Percentiles rank a stretch among this genome's conserved stretches.
These are phyloP conservation scores for Penicillium desertorum DNA, from an alignment of 495 filamentous ascomycete genomes.

Conservation along the genomic window DNA sequence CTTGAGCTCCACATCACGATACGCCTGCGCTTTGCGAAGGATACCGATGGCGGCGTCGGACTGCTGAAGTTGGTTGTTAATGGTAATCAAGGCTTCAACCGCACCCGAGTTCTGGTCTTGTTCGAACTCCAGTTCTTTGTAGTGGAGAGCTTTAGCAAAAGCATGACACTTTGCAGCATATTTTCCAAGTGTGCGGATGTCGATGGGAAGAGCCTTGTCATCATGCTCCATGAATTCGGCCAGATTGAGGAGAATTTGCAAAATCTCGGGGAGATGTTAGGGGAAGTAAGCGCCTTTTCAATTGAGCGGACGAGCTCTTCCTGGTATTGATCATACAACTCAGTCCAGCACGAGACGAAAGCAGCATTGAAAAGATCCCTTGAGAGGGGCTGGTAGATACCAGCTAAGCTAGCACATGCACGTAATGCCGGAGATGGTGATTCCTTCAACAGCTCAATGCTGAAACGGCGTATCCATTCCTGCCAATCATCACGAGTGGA, in stretches of 20 bases:
- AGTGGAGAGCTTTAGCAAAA: conserved; percentile 96
- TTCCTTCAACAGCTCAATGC: conserved; percentile 91
- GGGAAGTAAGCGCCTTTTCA: conserved; percentile 88
- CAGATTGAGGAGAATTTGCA: conserved; percentile 91
- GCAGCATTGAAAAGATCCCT: conserved; percentile 95
- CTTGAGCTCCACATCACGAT: conserved; percentile 89
- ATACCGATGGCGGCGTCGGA: conserved; percentile 98
- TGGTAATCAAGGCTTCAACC: conserved; percentile 94
- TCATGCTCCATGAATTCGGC: conserved; percentile 99
- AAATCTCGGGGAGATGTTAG: conserved; percentile 93
- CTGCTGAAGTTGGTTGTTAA: conserved; percentile 98
- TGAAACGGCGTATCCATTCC: conserved; percentile 97
- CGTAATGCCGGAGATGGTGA: conserved; percentile 92
- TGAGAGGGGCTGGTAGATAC: conserved; percentile 87
- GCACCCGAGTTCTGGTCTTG: conserved; percentile 95
- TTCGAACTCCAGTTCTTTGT: conserved; percentile 97
- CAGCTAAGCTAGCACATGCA: conserved; percentile 87
- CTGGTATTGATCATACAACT: conserved; percentile 91
- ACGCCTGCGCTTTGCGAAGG: conserved; percentile 87
- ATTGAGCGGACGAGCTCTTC: conserved; percentile 94
- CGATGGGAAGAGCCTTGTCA: conserved; percentile 95
- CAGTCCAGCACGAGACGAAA: conserved; percentile 98
- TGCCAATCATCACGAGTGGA: conserved; percentile 98
- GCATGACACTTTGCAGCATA: conserved; percentile 95
- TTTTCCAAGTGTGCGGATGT: conserved; percentile 87